These are phyloP conservation scores for Xerocomellus amylosporus DNA, from an alignment of 768 basidiomycete genomes.

Conservation along the genomic window DNA sequence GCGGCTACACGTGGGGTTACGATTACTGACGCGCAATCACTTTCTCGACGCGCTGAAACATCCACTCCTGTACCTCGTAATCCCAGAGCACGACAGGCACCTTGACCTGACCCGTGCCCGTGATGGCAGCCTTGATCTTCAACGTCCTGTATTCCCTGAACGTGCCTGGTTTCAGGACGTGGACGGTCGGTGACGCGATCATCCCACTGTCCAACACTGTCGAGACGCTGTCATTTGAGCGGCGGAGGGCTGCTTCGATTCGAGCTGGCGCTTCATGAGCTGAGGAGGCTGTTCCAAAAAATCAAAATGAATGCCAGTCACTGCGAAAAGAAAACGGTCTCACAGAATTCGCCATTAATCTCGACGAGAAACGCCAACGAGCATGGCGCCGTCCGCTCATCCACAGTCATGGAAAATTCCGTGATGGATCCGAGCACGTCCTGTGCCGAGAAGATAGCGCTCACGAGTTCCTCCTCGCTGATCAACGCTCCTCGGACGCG, in stretches of 20 bases:
- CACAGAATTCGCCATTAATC: conserved; percentile 9
- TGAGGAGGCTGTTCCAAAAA: neutral
- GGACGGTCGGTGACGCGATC: conserved; percentile 11
- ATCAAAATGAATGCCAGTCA: neutral
- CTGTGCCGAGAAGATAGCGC: conserved; percentile 11
- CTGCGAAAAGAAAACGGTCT: neutral
- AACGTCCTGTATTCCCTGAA: conserved; percentile 15
- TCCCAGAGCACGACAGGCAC: conserved; percentile 20
- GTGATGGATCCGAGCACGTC: conserved; percentile 11
- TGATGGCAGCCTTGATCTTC: conserved; percentile 5
- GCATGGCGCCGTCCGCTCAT: conserved; percentile 2
- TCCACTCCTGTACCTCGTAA: conserved; percentile 11
- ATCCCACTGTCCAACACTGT: neutral
- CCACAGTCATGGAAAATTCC: conserved; percentile 20
- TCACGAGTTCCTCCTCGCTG: conserved; percentile 14
- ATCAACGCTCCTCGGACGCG: neutral
- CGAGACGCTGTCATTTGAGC: conserved; percentile 1
- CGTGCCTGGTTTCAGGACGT: conserved; percentile 16
- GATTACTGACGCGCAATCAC: neutral
- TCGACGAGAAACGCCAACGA: conserved; percentile 13
- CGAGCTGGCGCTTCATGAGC: conserved; percentile 1
- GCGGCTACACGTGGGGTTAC: too few relatives aligned
- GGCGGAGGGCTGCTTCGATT: conserved; percentile 5
- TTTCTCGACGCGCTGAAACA: conserved; percentile 8
- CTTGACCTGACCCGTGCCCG: conserved; percentile 18